These are phyloP conservation scores for Xenoacremonium recifei DNA, from an alignment of 2,329 filamentous ascomycete species.

Conservation along the genomic window DNA sequence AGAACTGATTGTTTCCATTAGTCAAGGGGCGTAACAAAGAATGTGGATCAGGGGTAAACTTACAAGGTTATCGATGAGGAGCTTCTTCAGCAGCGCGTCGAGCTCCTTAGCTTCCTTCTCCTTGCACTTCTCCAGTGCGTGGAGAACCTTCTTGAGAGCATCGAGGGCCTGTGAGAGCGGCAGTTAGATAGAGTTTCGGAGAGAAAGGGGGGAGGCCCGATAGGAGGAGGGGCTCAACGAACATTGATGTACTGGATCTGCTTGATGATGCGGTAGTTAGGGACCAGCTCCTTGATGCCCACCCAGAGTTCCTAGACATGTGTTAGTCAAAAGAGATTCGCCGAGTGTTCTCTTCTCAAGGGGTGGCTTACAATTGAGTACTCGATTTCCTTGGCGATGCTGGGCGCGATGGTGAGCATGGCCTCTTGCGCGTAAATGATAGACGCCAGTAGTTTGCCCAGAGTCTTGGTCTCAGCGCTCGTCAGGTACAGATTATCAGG, in stretches of 20 bases:
- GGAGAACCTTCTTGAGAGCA: neutral
- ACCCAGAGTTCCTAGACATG: too few species aligned
- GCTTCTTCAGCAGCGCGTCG: neutral
- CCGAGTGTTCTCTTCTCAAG: too few species aligned
- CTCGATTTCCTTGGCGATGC: too few species aligned
- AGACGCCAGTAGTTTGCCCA: neutral
- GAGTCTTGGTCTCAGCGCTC: neutral
- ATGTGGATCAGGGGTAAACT: neutral
- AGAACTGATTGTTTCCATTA: neutral
- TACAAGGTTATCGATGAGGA: slow-evolving; percentile 3
- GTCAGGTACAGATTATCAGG: neutral
- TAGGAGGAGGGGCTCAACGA: too few species aligned
- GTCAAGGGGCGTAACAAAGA: neutral
- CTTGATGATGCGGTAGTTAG: too few species aligned
- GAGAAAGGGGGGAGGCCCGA: too few species aligned
- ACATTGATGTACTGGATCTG: too few species aligned
- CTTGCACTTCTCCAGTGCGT: neutral
- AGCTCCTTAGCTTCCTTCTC: neutral
- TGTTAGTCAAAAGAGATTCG: too few species aligned
- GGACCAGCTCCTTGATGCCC: too few species aligned
- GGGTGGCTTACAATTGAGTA: too few species aligned
- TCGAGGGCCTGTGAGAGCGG: neutral
- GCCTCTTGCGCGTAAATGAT: neutral
- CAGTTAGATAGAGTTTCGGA: too few species aligned
- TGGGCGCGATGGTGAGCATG: neutral